These are phyloP conservation scores for Allomyces macrogynus DNA, from an alignment of 192 early-diverging fungal genomes.

Conservation along the genomic window DNA sequence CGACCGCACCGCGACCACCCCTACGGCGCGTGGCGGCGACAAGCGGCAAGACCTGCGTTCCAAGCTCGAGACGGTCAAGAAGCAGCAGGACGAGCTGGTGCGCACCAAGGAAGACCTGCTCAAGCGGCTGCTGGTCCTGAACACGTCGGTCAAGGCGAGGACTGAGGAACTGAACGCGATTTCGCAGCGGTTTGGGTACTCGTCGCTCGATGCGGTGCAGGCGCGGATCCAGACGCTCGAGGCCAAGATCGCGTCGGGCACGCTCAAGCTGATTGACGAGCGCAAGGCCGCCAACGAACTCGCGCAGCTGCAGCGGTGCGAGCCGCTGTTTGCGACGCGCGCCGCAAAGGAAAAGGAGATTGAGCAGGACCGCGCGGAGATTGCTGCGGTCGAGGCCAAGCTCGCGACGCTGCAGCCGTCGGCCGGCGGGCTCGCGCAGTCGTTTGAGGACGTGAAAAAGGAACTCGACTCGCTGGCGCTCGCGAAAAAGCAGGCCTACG, in stretches of 20 bases:
- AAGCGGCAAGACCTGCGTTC: not conserved
- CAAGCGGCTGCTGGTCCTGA: not conserved
- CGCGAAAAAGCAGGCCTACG: constrained; percentile 45
- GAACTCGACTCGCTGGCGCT: constrained; percentile 37
- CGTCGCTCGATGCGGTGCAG: too few species aligned
- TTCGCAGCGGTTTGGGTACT: too few species aligned
- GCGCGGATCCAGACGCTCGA: constrained; percentile 14
- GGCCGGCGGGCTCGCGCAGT: constrained; percentile 20
- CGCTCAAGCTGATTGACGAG: constrained; percentile 63
- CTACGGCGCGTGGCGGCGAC: not conserved
- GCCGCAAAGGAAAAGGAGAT: constrained; percentile 52
- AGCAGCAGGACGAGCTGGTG: not conserved
- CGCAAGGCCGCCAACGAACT: constrained; percentile 28
- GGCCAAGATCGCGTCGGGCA: constrained; percentile 54
- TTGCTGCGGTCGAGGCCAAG: constrained; percentile 32
- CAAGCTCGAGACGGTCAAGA: not conserved
- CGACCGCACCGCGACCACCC: too few species aligned
- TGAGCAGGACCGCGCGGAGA: constrained; percentile 13
- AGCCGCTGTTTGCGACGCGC: constrained; percentile 55
- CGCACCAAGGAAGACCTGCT: not conserved
- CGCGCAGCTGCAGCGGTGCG: constrained; percentile 10
- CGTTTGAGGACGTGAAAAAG: constrained; percentile 42
- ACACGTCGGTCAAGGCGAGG: too few species aligned
- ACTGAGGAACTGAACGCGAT: too few species aligned
- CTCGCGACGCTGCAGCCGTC: constrained; percentile 31